Evolutionary conservation across 176 grass and related monocot genomes (phyloP), one percentile per base, ranked within the genome.

Genomic region (Urochloa ruziziensis): DNA sequence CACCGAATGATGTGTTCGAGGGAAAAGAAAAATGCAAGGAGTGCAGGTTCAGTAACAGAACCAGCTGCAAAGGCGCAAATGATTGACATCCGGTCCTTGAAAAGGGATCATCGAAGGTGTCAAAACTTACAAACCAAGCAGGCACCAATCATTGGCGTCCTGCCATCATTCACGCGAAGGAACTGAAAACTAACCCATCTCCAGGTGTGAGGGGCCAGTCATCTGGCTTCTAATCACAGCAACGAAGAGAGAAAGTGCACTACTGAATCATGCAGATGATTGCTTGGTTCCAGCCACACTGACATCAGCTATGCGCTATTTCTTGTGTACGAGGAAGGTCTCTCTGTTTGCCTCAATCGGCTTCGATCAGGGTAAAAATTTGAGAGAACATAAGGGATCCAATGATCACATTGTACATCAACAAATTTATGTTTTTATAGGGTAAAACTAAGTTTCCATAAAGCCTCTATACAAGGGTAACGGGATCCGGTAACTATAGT

Each of bases 61-160:
- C 59, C 67, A 74, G 29, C 77, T 65, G 42, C 59, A 67, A 58
- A 49, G 27, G 16, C 65, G 49, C 59, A 59, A 61, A 79, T 87
- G 63, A 62, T 68, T 65, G 42, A 9, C 39, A 54, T 19, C 15
- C 46, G 33, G 74, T 78, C 73, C 79, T 82, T 73, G 4, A 71
- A 29, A 80, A 86, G 52, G 61, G 24, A 58, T 40, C 34, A 12
- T 36, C 33, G 24, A 68, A 63, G 84, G 60, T 80, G 51, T 62
- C 75, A 60, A 83, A 25, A 60, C 84, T 91, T 91, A 67, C 53
- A 87, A 79, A 62, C 25, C 80, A 86, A 83, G 89, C 80, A 75
- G 74, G 25, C 75, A 36, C 74, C 48, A 39, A 87, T 80, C 80
- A 80, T 87, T 87, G 68, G 29, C 19, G 69, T 60, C 74, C 6